Conservation (phyloP, 2,329 filamentous ascomycete species). For the Sporothrix dimorphospora region DNA sequence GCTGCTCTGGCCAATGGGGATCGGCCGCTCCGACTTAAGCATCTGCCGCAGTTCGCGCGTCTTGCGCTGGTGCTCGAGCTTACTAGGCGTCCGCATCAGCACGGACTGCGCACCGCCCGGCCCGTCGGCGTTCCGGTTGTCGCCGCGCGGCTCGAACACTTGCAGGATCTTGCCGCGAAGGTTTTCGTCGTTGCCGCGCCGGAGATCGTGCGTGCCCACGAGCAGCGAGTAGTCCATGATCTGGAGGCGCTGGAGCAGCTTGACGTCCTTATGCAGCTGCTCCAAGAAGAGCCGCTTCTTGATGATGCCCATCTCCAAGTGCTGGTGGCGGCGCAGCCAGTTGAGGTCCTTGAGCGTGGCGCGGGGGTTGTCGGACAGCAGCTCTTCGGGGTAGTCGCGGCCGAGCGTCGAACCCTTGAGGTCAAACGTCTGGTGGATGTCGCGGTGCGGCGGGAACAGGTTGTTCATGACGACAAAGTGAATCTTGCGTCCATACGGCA, state of each 20-base stretch:
- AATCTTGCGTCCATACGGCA: conserved; percentile 96
- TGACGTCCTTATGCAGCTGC: conserved; percentile 86
- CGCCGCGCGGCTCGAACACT: conserved; percentile 89
- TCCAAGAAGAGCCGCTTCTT: conserved; percentile 89
- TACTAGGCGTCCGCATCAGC: conserved; percentile 87
- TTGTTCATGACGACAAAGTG: conserved; percentile 99
- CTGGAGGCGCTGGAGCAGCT: conserved; percentile 80
- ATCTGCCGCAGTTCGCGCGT: conserved; percentile 88
- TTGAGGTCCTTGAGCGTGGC: conserved; percentile 97
- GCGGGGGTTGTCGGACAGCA: conserved; percentile 83
- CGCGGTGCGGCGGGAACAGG: conserved; percentile 92
- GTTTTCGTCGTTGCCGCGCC: conserved; percentile 92
- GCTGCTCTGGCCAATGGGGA: conserved; percentile 83
- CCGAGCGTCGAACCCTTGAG: conserved; percentile 95
- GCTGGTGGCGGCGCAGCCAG: conserved; percentile 84
- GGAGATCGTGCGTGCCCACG: conserved; percentile 89
- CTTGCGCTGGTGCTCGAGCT: conserved; percentile 87
- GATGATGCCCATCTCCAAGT: conserved; percentile 83
- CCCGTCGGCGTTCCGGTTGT: conserved; percentile 47
- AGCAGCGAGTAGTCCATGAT: conserved; percentile 99
- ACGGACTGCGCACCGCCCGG: conserved; percentile 58
- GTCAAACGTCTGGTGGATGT: conserved; percentile 97
- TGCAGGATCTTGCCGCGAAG: conserved; percentile 85
- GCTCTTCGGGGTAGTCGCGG: conserved; percentile 86
- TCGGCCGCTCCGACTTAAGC: conserved; percentile 87